A percentile compares a stretch with the other conserved stretches of the same genome.
These are phyloP conservation scores for Fragaria iinumae DNA, from an alignment of 306 rosid species.

Conservation along the genomic window DNA sequence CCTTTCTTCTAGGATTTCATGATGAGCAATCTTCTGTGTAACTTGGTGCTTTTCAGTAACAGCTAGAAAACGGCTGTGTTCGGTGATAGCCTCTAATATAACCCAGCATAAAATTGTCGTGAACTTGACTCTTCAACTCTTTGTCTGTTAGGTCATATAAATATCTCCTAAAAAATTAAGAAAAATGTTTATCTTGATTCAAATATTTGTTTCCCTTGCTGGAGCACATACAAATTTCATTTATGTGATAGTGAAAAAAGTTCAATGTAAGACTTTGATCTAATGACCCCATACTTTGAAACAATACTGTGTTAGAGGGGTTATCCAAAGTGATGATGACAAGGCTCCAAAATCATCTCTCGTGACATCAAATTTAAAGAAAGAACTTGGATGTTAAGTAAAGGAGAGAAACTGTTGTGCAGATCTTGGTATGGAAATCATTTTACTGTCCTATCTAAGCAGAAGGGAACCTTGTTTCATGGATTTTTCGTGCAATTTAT, in stretches of 20 bases:
- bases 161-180: no score
- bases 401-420: neutral
- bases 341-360: slow-evolving; percentile 8
- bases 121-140: neutral
- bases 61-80: neutral
- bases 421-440: neutral
- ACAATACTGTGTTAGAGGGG: neutral
- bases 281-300: no score
- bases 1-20: neutral
- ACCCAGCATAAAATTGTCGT: neutral
- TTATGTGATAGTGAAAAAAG: neutral
- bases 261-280: neutral
- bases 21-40: neutral
- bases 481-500: neutral
- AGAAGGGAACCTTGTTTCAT: neutral
- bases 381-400: neutral
- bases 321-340: neutral
- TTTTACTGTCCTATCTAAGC: neutral
- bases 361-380: neutral
- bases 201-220: neutral
- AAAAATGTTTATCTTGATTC: neutral
- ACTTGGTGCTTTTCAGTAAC: neutral
- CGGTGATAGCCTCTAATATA: neutral
- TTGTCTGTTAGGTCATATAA: neutral
- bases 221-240: neutral